These are phyloP conservation scores for Boletellus dicymbophilus DNA, from an alignment of 1,284 basidiomycete species.

Conservation along the genomic window DNA sequence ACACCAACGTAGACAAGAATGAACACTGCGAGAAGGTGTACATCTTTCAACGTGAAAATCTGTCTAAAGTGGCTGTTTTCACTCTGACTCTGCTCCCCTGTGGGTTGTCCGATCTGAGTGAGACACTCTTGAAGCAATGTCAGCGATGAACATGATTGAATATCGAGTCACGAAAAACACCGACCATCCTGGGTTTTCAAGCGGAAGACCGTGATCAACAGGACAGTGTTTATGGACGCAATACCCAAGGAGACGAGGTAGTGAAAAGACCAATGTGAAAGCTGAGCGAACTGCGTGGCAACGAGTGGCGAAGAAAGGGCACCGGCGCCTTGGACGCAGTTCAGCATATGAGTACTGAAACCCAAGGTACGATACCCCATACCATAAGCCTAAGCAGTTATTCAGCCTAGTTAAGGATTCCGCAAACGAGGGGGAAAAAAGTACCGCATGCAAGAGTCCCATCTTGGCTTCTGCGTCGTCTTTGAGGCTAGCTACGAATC, in stretches of 20 bases:
- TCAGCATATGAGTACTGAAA: not conserved
- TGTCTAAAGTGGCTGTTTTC: conserved; percentile 47
- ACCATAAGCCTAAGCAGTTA: conserved; percentile 34
- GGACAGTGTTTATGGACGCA: conserved; percentile 44
- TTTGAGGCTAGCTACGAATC: conserved; percentile 31
- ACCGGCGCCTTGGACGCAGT: conserved; percentile 50
- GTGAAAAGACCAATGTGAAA: conserved; percentile 60
- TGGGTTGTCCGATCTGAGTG: conserved; percentile 34
- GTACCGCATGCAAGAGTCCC: conserved; percentile 31
- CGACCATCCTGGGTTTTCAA: conserved; percentile 57
- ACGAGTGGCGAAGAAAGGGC: conserved; percentile 62
- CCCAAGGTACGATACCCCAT: conserved; percentile 2
- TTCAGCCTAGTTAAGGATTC: not conserved
- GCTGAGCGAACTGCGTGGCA: conserved; percentile 61
- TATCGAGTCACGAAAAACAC: not conserved
- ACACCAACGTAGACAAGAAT: conserved; percentile 57
- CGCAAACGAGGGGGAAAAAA: conserved; percentile 1
- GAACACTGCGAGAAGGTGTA: conserved; percentile 56
- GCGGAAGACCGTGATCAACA: conserved; percentile 52
- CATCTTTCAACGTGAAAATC: conserved; percentile 46
- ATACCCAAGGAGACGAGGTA: conserved; percentile 63
- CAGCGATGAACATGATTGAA: conserved; percentile 1
- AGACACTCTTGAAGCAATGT: conserved; percentile 28
- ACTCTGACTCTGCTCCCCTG: conserved; percentile 24
- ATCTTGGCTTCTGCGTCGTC: conserved; percentile 32